Percentiles rank a stretch among this genome's conserved stretches.
Evolutionary conservation across 164 flowering plant species (phyloP).

Genomic region (Magnolia kwangsiensis): DNA sequence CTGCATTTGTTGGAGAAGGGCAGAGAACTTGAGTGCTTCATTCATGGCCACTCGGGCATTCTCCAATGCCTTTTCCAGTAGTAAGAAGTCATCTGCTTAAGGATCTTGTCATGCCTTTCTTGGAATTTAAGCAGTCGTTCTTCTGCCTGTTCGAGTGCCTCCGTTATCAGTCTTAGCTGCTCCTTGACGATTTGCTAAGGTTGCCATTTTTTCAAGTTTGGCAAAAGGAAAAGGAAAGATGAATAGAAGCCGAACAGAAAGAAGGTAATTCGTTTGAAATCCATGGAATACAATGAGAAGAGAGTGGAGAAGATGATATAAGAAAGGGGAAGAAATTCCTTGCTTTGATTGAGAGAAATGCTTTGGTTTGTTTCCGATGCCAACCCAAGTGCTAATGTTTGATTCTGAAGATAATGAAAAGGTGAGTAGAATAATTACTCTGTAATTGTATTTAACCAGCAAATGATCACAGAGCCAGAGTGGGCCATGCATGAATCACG

Average conservation of each 20-base stretch:
- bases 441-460: too few relatives aligned
- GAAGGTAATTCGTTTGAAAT: conserved; percentile 19
- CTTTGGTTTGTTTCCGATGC: neutral
- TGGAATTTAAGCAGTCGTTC: conserved; percentile 26
- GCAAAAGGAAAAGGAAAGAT: conserved; percentile 28
- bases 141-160: conserved; percentile 44
- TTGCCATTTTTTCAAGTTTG: conserved; percentile 29
- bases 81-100: conserved; percentile 33
- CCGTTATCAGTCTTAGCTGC: conserved; percentile 31
- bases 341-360: conserved; percentile 14
- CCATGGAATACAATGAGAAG: conserved; percentile 22
- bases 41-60: conserved; percentile 42
- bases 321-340: conserved; percentile 8
- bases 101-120: conserved; percentile 54
- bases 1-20: conserved; percentile 37
- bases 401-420: neutral
- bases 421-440: neutral
- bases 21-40: conserved; percentile 41
- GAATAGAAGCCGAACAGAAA: conserved; percentile 40
- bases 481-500: too few relatives aligned
- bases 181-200: conserved; percentile 19
- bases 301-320: neutral
- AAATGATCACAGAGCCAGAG: too few relatives aligned
- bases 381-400: neutral
- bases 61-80: conserved; percentile 42